Evolutionary conservation across 306 rosid species (phyloP), one percentile per base, ranked within the genome.

Genomic region (Inga oerstediana): DNA sequence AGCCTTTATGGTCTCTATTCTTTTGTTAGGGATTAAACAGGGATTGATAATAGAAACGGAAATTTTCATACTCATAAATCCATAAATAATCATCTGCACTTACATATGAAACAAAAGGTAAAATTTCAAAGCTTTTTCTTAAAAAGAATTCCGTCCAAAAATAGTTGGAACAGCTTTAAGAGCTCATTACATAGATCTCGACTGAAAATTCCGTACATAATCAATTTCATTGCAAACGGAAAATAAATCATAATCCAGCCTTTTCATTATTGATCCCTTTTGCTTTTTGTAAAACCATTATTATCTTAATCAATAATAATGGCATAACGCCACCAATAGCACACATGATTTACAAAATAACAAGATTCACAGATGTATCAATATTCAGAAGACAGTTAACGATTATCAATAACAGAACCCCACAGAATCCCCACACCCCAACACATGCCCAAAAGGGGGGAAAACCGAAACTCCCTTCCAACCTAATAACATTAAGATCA

Each of bases 41-140:
- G 17, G 48, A 67, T 13, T 5, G 62, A 32, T 22, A 35, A 67
- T 20, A 81, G 54, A 67, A 43, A 65, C 70, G 66, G 51, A 51
- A 81, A 71, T 14, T 51, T 59, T 74, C 20, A 10, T 69, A 75
- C 48, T 4, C 13, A 59, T 56, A 10, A 68, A 75, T 49, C 32
- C 67, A 71, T 22, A 54, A 32, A 51, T 10, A 80, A 75, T 61
- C 48, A 79, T 30, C 58, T 59, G n/a, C 49, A 32, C 24, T 58
- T 43, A 32, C 39, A 72, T 45, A 65, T 20, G 27, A 27, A 65
- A 75, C 76, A 74, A 3, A 62, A 65, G 32, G n/a, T 8, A 66
- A 54, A 81, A 76, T 32, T 78, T 49, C 15, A 74, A 78, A 30
- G 46, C 14, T 46, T 74, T 74, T 30, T 44, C 8, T 46, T n/a